Evolutionary conservation across 2,329 filamentous ascomycete genomes (phyloP), one percentile per base, ranked within the genome.

Genomic region (Phyllosticta capitalensis): DNA sequence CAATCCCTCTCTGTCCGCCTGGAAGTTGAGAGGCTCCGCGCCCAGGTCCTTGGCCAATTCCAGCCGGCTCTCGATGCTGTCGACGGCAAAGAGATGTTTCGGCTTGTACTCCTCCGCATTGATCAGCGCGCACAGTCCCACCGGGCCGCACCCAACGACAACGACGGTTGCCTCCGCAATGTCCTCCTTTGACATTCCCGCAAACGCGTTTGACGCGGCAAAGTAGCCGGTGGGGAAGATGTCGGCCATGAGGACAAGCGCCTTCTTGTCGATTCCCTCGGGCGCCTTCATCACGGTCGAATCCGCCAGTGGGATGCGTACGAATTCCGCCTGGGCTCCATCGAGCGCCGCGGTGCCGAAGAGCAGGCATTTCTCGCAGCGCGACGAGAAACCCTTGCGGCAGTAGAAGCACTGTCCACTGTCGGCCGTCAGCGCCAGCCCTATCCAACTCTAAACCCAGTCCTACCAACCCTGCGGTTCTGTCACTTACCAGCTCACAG

Each of bases 141-240:
- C 78, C 0, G 78, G 78, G 1, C 92, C 92, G 68, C 91, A 95
- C 5, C 92, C 92, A 61, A 96, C 83, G 20, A 95, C 76, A 1
- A 95, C 88, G 0, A 90, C 85, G 0, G 86, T 89, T 61, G 85
- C 83, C 53, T 89, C 82, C 19, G 78, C 73, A 56, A 86, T 81
- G 59, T 85, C 79, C 62, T 84, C 79, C 14, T 68, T 67, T 14
- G 75, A 78, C 48, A 86, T 78, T 67, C 86, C 75, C 60, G 83
- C 82, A 71, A 95, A 87, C 6, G 85, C 92, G 67, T 90, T 94
- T 60, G 81, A 80, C 4, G 89, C 89, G 6, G 89, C 91, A 66
- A 92, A 95, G 75, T 84, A 95, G 7, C 92, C 89, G 0, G 78
- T 81, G 28, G 91, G 91, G 73, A 94, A 95, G 67, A 96, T 95